Evolutionary conservation across 495 filamentous ascomycete species (phyloP), one percentile per base, ranked within the genome.

Genomic region (Letharia columbiana): DNA sequence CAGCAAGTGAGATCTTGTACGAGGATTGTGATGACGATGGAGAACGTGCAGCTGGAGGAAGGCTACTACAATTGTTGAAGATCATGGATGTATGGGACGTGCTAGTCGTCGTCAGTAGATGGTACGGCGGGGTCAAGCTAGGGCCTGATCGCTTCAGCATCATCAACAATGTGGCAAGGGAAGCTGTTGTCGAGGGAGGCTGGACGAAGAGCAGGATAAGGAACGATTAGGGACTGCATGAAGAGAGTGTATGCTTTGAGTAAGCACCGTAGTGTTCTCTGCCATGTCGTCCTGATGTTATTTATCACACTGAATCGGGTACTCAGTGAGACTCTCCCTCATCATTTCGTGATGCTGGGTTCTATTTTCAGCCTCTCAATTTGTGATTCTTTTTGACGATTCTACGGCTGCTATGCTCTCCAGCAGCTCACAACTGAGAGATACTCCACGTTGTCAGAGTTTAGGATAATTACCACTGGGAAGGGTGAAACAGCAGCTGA

Each of bases 1-100:
- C 82, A 44, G 71, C 74, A 9, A 73, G 77, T 0, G 81, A 81
- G 67, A 83, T 87, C 28, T 81, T 80, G 45, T 89, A 86, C 65
- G 91, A 97, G 74, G 94, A 98, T 76, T 96, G 88, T 72, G 88
- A 98, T 70, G 94, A 98, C 73, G 94, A 98, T 73, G 94, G 94
- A 15, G 94, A 98, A 80, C 90, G 88, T n/a, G 94, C 94, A 33
- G 94, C 94, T 7, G 94, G 94, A 1, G 86, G 88, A 0, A 83
- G 94, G 37, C 71, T 98, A 71, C 78, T 96, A 50, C 90, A 95
- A 78, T 77, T 98, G 58, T 86, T 98, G 86, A 90, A 96, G 80
- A 73, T 93, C 70, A 98, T 97, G 92, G 89, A 91, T 75, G 84
- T 95, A 12, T 96, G 91, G 90, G 84, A 94, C 75, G 85, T 88